Evolutionary conservation across 768 basidiomycete species (phyloP).

Genomic region (Rhodotorula sphaerocarpa): DNA sequence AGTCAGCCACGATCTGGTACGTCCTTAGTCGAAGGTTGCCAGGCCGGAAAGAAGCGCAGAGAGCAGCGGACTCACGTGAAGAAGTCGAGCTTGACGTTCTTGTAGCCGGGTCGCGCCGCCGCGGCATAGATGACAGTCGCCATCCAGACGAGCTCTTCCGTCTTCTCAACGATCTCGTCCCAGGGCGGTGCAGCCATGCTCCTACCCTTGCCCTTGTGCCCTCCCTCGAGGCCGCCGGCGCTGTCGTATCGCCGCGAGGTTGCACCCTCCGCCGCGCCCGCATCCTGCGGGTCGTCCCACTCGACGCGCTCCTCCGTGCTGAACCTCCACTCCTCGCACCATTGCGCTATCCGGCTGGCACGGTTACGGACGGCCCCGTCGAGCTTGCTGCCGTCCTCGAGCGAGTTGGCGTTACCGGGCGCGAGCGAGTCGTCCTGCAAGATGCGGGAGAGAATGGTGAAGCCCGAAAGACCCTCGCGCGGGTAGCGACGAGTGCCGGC

Average conservation of each 20-base stretch:
- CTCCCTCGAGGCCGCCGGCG: slow-evolving; percentile 18
- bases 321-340: slow-evolving; percentile 38
- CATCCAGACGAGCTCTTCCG: slow-evolving; percentile 39
- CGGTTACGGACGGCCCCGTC: slow-evolving; percentile 27
- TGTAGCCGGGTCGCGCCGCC: slow-evolving; percentile 34
- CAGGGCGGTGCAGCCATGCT: slow-evolving; percentile 16
- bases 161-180: slow-evolving; percentile 37
- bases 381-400: slow-evolving; percentile 32
- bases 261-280: slow-evolving; percentile 1
- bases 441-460: slow-evolving; percentile 38
- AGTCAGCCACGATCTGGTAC: too few relatives aligned
- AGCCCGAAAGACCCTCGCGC: slow-evolving; percentile 33
- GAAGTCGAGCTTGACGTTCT: slow-evolving; percentile 37
- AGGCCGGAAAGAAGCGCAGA: neutral
- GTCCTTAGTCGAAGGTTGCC: too few relatives aligned
- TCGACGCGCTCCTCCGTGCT: slow-evolving; percentile 22
- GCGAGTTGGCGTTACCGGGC: slow-evolving; percentile 24
- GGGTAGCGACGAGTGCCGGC: slow-evolving; percentile 20
- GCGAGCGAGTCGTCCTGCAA: slow-evolving; percentile 36
- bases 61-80: slow-evolving; percentile 26
- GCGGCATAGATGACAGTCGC: slow-evolving; percentile 38
- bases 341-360: slow-evolving; percentile 12
- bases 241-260: slow-evolving; percentile 27
- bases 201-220: neutral
- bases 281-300: slow-evolving; percentile 28